Percentiles rank a stretch among this genome's conserved stretches.
These are phyloP conservation scores for Mycena haematopus DNA, from an alignment of 768 basidiomycete genomes.

Conservation along the genomic window DNA sequence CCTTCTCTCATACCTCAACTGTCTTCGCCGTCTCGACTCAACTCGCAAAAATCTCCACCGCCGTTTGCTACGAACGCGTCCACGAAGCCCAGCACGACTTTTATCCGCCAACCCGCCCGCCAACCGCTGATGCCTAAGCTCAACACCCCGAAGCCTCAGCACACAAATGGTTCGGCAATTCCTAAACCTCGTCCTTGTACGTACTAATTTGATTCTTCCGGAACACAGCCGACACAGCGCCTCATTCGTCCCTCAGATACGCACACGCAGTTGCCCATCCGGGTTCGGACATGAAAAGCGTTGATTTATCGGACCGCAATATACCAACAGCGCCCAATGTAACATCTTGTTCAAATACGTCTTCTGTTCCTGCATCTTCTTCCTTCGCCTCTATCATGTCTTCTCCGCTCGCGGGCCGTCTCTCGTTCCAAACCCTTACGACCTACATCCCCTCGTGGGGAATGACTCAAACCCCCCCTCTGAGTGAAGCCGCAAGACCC, in stretches of 20 bases:
- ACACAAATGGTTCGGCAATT: slow-evolving; percentile 68
- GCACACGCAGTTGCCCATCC: slow-evolving; percentile 34
- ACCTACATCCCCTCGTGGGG: slow-evolving; percentile 67
- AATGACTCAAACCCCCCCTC: slow-evolving; percentile 47
- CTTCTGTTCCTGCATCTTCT: slow-evolving; percentile 38
- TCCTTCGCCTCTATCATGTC: slow-evolving; percentile 57
- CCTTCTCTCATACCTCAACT: slow-evolving; percentile 72
- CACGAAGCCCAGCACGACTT: slow-evolving; percentile 44
- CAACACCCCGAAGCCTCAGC: slow-evolving; percentile 35
- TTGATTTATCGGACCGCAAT: slow-evolving; percentile 43
- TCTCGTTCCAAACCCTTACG: slow-evolving; percentile 65
- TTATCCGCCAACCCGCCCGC: slow-evolving; percentile 52
- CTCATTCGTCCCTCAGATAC: slow-evolving; percentile 49
- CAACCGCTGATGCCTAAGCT: slow-evolving; percentile 42
- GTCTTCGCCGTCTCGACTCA: slow-evolving; percentile 51
- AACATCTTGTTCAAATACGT: slow-evolving; percentile 20
- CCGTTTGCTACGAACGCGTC: slow-evolving; percentile 40
- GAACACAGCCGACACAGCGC: slow-evolving; percentile 40
- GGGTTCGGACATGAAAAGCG: slow-evolving; percentile 48
- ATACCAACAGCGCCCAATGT: slow-evolving; percentile 30
- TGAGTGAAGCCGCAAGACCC: slow-evolving; percentile 25
- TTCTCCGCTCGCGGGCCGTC: slow-evolving; percentile 60
- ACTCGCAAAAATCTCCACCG: slow-evolving; percentile 28
- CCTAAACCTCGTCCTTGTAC: slow-evolving; percentile 61
- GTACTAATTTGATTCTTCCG: slow-evolving; percentile 57